These are phyloP conservation scores for Penicillium janthinellum DNA, from an alignment of 2,329 filamentous ascomycete species.

Conservation along the genomic window DNA sequence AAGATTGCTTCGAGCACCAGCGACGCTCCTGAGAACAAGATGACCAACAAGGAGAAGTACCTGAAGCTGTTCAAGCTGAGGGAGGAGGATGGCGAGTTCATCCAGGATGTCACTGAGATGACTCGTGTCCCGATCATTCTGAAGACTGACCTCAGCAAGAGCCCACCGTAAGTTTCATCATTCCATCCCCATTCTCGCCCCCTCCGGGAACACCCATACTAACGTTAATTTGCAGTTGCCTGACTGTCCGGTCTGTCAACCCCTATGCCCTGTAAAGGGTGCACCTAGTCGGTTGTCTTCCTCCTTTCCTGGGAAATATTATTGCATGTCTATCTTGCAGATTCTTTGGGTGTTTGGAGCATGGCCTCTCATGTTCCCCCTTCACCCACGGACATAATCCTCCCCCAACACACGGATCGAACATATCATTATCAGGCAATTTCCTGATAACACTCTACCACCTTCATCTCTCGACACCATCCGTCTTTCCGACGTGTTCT, in stretches of 20 bases:
- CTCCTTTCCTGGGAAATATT: slow-evolving; percentile 27
- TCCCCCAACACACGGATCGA: slow-evolving; percentile 25
- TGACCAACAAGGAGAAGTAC: slow-evolving; percentile 96
- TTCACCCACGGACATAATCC: slow-evolving; percentile 27
- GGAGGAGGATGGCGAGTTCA: slow-evolving; percentile 92
- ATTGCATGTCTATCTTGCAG: slow-evolving; percentile 31
- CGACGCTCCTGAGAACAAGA: slow-evolving; percentile 74
- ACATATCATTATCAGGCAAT: slow-evolving; percentile 26
- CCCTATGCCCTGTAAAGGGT: slow-evolving; percentile 50
- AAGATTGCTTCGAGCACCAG: slow-evolving; percentile 70
- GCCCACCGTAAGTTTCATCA: slow-evolving; percentile 82
- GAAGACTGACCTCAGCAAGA: slow-evolving; percentile 98
- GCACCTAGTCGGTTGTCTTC: slow-evolving; percentile 7
- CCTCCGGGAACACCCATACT: slow-evolving; percentile 12
- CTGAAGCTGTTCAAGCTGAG: slow-evolving; percentile 83
- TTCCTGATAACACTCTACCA: slow-evolving; percentile 16
- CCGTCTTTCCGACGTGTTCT: slow-evolving; percentile 16
- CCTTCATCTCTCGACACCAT: slow-evolving; percentile 6
- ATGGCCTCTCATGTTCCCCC: slow-evolving; percentile 9
- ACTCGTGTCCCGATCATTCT: slow-evolving; percentile 94
- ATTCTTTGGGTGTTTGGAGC: slow-evolving; percentile 19
- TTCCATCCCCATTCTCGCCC: background rate
- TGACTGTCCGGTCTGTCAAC: slow-evolving; percentile 55
- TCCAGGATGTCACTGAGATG: slow-evolving; percentile 98
- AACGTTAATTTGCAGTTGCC: slow-evolving; percentile 40